Evolutionary conservation across 225 moss, liverwort and hornwort genomes (phyloP).

Genomic region (Pseudoscleropodium purum): DNA sequence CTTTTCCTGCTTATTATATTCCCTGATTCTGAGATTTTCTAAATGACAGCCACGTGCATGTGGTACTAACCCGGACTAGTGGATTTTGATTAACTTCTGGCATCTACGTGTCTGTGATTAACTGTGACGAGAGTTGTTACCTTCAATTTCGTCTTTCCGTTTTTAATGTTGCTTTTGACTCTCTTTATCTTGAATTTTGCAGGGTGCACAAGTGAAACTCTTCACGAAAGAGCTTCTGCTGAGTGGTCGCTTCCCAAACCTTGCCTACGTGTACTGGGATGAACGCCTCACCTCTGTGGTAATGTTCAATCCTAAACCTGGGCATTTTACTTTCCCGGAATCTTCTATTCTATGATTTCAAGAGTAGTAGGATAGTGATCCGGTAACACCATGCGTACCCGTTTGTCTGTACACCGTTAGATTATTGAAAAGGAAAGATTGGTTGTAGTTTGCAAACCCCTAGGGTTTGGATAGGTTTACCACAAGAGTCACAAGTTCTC

Average conservation of each 20-base stretch:
- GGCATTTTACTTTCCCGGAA: not conserved
- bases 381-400: not conserved
- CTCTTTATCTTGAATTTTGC: not conserved
- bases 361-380: not conserved
- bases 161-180: not conserved
- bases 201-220: slow-evolving; percentile 74
- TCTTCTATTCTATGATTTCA: not conserved
- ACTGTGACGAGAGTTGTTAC: not conserved
- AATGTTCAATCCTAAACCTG: not conserved
- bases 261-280: slow-evolving; percentile 74
- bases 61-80: not conserved
- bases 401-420: not conserved
- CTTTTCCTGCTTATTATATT: not conserved
- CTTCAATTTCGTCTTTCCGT: not conserved
- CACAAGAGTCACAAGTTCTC: not conserved
- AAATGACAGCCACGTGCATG: not conserved
- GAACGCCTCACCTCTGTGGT: slow-evolving; percentile 88
- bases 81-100: not conserved
- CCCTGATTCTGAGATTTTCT: not conserved
- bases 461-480: not conserved
- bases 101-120: not conserved
- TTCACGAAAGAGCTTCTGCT: slow-evolving; percentile 63
- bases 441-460: not conserved
- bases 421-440: not conserved
- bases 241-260: slow-evolving; percentile 52